A percentile compares a stretch with the other conserved stretches of the same genome.
These are phyloP conservation scores for Cunninghamia lanceolata DNA, from an alignment of 75 land plant species.

Conservation along the genomic window DNA sequence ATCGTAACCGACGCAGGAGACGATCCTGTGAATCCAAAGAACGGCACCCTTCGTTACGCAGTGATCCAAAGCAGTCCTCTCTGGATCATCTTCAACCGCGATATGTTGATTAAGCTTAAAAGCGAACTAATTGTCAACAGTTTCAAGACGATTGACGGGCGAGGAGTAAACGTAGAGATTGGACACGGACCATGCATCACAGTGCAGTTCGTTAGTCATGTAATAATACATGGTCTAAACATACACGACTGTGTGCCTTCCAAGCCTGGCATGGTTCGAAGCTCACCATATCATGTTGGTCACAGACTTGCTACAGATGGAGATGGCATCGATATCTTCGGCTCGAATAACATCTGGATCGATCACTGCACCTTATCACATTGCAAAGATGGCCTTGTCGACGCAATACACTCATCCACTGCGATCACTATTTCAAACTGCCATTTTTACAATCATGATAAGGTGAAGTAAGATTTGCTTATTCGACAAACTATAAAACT, in stretches of 20 bases:
- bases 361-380: constrained; percentile 35
- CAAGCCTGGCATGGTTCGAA: constrained; percentile 13
- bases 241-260: constrained; percentile 33
- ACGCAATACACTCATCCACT: constrained; percentile 26
- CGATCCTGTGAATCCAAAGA: constrained; percentile 23
- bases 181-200: constrained; percentile 38
- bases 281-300: constrained; percentile 14
- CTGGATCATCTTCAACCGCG: constrained; percentile 31
- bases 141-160: constrained; percentile 41
- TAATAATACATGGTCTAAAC: constrained; percentile 35
- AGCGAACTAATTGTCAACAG: constrained; percentile 33
- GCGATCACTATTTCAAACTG: constrained; percentile 30
- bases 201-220: constrained; percentile 33
- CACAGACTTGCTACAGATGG: constrained; percentile 27
- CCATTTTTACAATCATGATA: constrained; percentile 32
- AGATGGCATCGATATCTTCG: constrained; percentile 33
- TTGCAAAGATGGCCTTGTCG: constrained; percentile 30
- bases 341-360: constrained; percentile 31
- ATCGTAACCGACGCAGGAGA: constrained; percentile 24
- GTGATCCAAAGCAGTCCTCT: constrained; percentile 29
- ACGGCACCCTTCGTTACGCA: constrained; percentile 35
- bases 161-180: constrained; percentile 31
- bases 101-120: constrained; percentile 28
- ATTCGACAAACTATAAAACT: no score
- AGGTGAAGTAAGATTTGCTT: constrained; percentile 13